Conservation (phyloP, 768 basidiomycete species). For the Tylopilus sp. region DNA sequence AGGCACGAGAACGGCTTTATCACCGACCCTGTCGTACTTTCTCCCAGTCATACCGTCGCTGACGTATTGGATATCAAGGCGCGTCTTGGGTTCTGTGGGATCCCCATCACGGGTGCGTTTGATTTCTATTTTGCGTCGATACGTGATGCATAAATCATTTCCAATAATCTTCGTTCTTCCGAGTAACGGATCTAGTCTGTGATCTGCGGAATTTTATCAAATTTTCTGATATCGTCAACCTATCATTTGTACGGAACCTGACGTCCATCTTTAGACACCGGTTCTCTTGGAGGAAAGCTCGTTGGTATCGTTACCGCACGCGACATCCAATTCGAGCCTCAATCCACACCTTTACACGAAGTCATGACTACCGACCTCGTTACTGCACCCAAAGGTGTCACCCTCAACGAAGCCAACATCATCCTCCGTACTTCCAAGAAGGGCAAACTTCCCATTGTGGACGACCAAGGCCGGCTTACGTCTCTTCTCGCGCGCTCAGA, state of each 20-base stretch:
- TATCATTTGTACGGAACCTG: slow-evolving; percentile 13
- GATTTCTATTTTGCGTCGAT: not conserved
- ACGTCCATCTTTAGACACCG: slow-evolving; percentile 60
- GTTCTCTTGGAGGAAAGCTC: slow-evolving; percentile 84
- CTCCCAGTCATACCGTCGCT: slow-evolving; percentile 72
- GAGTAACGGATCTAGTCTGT: slow-evolving; percentile 67
- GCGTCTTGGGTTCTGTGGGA: slow-evolving; percentile 89
- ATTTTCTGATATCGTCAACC: slow-evolving; percentile 12
- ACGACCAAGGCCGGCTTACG: slow-evolving; percentile 59
- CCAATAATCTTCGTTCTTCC: slow-evolving; percentile 88
- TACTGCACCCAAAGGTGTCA: slow-evolving; percentile 85
- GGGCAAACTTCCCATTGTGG: slow-evolving; percentile 90
- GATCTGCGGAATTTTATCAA: slow-evolving; percentile 63
- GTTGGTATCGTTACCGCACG: slow-evolving; percentile 95
- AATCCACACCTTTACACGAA: slow-evolving; percentile 59
- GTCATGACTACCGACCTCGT: slow-evolving; percentile 92
- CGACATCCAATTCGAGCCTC: slow-evolving; percentile 89
- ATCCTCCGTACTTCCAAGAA: slow-evolving; percentile 96
- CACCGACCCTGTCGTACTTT: slow-evolving; percentile 86
- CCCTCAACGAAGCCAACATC: slow-evolving; percentile 86
- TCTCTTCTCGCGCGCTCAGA: slow-evolving; percentile 95
- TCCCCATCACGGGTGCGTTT: slow-evolving; percentile 93
- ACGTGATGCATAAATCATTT: slow-evolving; percentile 46
- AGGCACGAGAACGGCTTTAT: slow-evolving; percentile 99
- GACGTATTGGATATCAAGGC: slow-evolving; percentile 94